Evolutionary conservation across 768 basidiomycete species (phyloP).

Genomic region (Tulasnella sp.): DNA sequence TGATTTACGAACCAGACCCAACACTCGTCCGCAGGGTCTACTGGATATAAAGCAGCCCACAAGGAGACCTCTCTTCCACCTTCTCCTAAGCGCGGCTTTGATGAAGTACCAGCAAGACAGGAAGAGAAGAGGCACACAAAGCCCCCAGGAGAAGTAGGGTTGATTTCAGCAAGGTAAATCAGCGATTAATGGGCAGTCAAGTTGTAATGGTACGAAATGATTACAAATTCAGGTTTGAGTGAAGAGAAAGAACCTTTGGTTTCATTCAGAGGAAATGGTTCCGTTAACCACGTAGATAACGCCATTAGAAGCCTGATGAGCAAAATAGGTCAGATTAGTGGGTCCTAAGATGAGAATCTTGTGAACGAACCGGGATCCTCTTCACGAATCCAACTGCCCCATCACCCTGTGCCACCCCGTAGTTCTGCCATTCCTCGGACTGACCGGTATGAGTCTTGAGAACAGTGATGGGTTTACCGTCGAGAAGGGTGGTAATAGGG

Average conservation of each 20-base stretch:
- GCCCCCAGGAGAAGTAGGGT: not conserved
- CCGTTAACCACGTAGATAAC: constrained; percentile 49
- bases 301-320: constrained; percentile 41
- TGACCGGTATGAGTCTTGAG: constrained; percentile 27
- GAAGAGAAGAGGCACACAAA: not conserved
- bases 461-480: constrained; percentile 48
- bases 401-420: constrained; percentile 39
- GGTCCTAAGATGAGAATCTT: not conserved
- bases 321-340: not conserved
- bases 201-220: not conserved
- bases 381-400: constrained; percentile 37
- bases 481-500: constrained; percentile 37
- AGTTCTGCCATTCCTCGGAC: constrained; percentile 37
- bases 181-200: not conserved
- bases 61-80: not conserved
- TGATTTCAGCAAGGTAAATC: not conserved
- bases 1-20: not conserved
- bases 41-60: not conserved
- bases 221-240: not conserved
- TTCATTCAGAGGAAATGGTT: constrained; percentile 26
- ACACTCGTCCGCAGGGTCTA: not conserved
- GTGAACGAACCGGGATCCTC: constrained; percentile 46
- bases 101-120: not conserved
- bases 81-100: not conserved
- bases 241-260: not conserved